Conservation (phyloP, 805 yeast species). For the Wickerhamomyces xylosicus region DNA sequence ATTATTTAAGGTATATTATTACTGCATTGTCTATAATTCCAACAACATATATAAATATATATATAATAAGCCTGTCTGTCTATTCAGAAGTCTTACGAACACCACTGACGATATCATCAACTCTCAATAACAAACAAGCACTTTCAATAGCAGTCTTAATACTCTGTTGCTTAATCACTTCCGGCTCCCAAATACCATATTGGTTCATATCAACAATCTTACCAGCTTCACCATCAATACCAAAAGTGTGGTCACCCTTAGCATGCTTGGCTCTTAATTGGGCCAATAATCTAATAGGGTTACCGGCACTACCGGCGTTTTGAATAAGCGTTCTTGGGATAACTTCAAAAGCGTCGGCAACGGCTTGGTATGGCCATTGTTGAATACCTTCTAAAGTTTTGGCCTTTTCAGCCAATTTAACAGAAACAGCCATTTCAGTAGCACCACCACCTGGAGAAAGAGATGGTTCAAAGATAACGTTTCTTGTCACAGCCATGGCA, state of each 20-base stretch:
- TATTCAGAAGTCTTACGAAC: slow-evolving; percentile 47
- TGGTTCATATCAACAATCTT: slow-evolving; percentile 91
- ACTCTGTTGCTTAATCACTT: slow-evolving; percentile 92
- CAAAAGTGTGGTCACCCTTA: slow-evolving; percentile 73
- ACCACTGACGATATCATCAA: slow-evolving; percentile 96
- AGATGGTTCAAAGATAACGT: slow-evolving; percentile 89
- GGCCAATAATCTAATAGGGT: slow-evolving; percentile 81
- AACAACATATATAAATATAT: too few species aligned
- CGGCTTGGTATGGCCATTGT: slow-evolving; percentile 99
- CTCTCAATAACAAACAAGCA: slow-evolving; percentile 89
- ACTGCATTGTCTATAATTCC: too few species aligned
- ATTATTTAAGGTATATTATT: too few species aligned
- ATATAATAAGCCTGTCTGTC: too few species aligned
- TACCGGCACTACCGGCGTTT: slow-evolving; percentile 79
- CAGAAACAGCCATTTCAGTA: slow-evolving; percentile 96
- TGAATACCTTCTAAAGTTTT: slow-evolving; percentile 88
- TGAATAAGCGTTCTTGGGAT: slow-evolving; percentile 96
- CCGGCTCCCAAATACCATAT: slow-evolving; percentile 99
- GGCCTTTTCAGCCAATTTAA: slow-evolving; percentile 79
- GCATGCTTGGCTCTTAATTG: slow-evolving; percentile 96
- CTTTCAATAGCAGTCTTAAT: slow-evolving; percentile 97
- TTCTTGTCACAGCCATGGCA: slow-evolving; percentile 96
- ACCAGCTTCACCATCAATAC: slow-evolving; percentile 93
- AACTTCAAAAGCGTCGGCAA: slow-evolving; percentile 97
- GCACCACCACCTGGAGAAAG: slow-evolving; percentile 99